phyloP scores from a whole-genome alignment of 495 filamentous ascomycete species.

The Hypoxylon trugodes region DNA sequence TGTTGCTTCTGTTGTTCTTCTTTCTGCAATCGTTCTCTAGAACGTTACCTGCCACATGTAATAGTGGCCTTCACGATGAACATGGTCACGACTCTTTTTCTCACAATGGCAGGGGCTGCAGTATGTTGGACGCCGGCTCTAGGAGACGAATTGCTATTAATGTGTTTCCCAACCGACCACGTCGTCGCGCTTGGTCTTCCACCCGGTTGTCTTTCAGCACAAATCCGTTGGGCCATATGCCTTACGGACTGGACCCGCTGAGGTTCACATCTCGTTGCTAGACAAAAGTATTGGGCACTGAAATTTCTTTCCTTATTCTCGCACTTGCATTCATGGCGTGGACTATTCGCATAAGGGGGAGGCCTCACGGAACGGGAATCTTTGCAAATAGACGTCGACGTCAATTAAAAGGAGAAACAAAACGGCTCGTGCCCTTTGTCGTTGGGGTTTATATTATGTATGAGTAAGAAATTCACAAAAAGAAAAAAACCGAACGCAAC shows the following conservation, averaged over 20 bases:
- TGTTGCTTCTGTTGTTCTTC: not conserved
- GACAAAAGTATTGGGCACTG: constrained; percentile 39
- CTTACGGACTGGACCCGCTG: not conserved
- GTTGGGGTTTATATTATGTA: constrained; percentile 37
- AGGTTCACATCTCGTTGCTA: constrained; percentile 27
- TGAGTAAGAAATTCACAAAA: constrained; percentile 31
- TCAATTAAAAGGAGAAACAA: constrained; percentile 43
- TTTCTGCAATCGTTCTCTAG: constrained; percentile 11
- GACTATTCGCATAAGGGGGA: constrained; percentile 41
- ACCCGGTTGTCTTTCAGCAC: not conserved
- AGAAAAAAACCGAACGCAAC: constrained; percentile 22
- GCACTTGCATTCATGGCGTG: constrained; percentile 44
- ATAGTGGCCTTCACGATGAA: constrained; percentile 6
- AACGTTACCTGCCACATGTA: constrained; percentile 8
- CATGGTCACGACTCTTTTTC: not conserved
- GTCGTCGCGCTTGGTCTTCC: constrained; percentile 14
- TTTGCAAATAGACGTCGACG: constrained; percentile 43
- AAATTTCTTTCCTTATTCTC: constrained; percentile 32
- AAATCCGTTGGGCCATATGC: constrained; percentile 3
- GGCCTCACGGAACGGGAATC: constrained; percentile 34
- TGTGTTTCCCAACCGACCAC: not conserved
- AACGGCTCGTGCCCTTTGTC: constrained; percentile 17
- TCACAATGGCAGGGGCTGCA: constrained; percentile 3
- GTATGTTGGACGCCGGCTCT: constrained; percentile 2
- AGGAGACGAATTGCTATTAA: not conserved